These are phyloP conservation scores for Fraxinus baroniana DNA, from an alignment of 305 asterid species.

Conservation along the genomic window DNA sequence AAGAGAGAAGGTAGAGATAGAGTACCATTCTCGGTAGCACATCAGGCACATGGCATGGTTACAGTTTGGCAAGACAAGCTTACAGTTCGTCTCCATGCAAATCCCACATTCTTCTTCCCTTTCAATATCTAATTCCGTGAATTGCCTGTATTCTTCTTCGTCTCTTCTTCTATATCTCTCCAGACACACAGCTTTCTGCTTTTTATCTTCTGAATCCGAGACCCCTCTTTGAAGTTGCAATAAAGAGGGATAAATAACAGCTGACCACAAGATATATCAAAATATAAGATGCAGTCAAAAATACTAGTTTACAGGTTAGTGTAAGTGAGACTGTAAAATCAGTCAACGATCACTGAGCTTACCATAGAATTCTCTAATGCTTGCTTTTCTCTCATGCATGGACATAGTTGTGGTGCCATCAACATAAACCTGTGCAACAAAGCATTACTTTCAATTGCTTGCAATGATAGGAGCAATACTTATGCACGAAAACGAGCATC, in stretches of 20 bases:
- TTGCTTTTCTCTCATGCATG: conserved; percentile 92
- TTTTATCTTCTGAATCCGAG: conserved; percentile 81
- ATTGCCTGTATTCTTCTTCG: conserved; percentile 49
- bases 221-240: conserved; percentile 88
- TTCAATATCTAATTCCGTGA: conserved; percentile 70
- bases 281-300: conserved; percentile 25
- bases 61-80: conserved; percentile 90
- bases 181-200: conserved; percentile 72
- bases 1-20: background rate
- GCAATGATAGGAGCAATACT: background rate
- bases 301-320: background rate
- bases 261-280: conserved; percentile 43
- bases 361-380: conserved; percentile 95
- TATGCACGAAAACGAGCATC: background rate
- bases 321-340: background rate
- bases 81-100: conserved; percentile 87
- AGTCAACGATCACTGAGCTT: conserved; percentile 24
- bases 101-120: conserved; percentile 97
- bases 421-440: conserved; percentile 64
- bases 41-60: conserved; percentile 85
- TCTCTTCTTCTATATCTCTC: conserved; percentile 87
- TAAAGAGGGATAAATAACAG: conserved; percentile 89
- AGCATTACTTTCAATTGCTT: conserved; percentile 2
- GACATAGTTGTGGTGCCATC: conserved; percentile 98
- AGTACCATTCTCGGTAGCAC: conserved; percentile 94